These are phyloP conservation scores for Wickerhamomyces canadensis DNA, from an alignment of 805 yeast species.

Conservation along the genomic window DNA sequence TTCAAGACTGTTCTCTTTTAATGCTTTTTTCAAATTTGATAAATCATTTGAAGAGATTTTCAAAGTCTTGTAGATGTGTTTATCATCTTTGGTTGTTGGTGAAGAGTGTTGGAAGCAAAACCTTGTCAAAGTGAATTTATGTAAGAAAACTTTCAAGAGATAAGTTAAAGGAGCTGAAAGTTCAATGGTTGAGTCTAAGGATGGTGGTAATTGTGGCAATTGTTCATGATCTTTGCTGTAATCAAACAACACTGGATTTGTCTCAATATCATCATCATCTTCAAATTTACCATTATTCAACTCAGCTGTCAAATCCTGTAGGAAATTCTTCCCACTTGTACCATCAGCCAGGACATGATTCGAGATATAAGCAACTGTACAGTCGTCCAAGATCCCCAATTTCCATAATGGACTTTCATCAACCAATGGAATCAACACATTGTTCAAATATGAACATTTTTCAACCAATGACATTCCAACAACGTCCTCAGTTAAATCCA, in stretches of 20 bases:
- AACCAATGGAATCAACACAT: constrained; percentile 10
- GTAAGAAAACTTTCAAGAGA: constrained; percentile 6
- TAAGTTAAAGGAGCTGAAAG: constrained; percentile 12
- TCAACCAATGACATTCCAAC: constrained; percentile 3
- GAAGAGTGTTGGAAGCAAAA: background rate
- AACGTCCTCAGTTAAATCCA: constrained; percentile 8
- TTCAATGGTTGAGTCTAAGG: constrained; percentile 10
- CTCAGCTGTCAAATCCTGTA: constrained; percentile 10
- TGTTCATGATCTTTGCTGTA: constrained; percentile 6
- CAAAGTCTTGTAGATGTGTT: constrained; percentile 7
- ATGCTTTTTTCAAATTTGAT: background rate
- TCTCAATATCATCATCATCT: background rate
- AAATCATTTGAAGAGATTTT: constrained; percentile 5
- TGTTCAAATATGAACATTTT: constrained; percentile 7
- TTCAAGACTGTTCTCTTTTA: background rate
- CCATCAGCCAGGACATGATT: constrained; percentile 21
- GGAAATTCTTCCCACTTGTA: constrained; percentile 10
- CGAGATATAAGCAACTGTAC: constrained; percentile 14
- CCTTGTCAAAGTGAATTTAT: constrained; percentile 1
- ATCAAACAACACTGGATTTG: constrained; percentile 3
- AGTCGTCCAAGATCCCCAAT: constrained; percentile 11
- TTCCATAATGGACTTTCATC: constrained; percentile 15
- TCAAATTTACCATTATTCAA: constrained; percentile 2
- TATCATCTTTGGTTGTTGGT: constrained; percentile 4
- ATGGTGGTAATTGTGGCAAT: constrained; percentile 14